phyloP scores from a whole-genome alignment of 306 rosid species.

The Cicer bijugum region DNA sequence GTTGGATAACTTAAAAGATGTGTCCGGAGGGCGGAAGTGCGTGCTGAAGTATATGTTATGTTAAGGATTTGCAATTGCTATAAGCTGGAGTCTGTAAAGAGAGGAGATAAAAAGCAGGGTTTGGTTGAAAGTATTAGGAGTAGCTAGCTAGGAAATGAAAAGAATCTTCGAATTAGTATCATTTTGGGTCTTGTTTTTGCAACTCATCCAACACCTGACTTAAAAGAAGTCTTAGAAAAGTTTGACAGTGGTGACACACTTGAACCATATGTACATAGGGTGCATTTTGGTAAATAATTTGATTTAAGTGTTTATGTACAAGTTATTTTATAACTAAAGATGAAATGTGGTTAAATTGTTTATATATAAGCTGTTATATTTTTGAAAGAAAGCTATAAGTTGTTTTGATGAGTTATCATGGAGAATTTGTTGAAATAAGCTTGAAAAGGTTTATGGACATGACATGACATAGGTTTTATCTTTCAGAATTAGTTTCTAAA shows the following conservation, averaged over 20 bases:
- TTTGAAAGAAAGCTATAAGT: neutral
- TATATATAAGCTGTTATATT: neutral
- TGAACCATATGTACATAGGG: slow-evolving; percentile 7
- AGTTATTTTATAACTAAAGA: neutral
- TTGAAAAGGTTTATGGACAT: neutral
- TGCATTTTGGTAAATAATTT: neutral
- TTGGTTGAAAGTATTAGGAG: slow-evolving; percentile 23
- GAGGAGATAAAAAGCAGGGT: neutral
- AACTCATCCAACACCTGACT: slow-evolving; percentile 4
- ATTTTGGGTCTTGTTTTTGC: neutral
- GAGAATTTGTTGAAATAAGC: neutral
- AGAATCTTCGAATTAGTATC: neutral
- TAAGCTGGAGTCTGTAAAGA: neutral
- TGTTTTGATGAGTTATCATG: neutral
- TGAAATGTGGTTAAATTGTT: neutral
- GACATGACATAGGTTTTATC: neutral
- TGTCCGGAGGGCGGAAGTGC: too few species aligned
- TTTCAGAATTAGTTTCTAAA: slow-evolving; percentile 2
- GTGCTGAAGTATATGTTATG: neutral
- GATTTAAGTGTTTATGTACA: neutral
- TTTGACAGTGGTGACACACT: neutral
- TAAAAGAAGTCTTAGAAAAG: neutral
- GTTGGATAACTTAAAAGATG: slow-evolving; percentile 18
- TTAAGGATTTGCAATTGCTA: slow-evolving; percentile 7
- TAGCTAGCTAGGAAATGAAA: neutral